Evolutionary conservation across 2,329 filamentous ascomycete genomes (phyloP).

Genomic region (Sclerotinia borealis): DNA sequence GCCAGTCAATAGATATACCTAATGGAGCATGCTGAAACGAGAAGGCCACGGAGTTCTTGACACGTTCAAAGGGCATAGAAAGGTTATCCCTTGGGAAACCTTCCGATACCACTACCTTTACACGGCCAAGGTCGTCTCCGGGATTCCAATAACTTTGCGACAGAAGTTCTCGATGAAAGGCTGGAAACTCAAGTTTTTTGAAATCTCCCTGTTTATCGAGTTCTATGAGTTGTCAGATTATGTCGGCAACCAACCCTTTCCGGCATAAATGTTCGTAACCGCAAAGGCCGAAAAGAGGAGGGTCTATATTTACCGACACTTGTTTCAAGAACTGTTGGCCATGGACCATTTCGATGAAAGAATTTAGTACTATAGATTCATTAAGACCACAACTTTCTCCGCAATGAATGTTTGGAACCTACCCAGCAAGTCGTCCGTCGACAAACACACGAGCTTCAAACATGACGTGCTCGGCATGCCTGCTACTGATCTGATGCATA

Average conservation of each 20-base stretch:
- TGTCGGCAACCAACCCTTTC: neutral
- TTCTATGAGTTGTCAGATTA: constrained; percentile 18
- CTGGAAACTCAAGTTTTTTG: constrained; percentile 63
- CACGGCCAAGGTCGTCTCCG: constrained; percentile 63
- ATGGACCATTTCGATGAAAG: constrained; percentile 43
- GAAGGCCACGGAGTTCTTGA: constrained; percentile 70
- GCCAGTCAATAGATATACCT: constrained; percentile 42
- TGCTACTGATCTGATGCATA: constrained; percentile 47
- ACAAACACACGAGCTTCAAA: constrained; percentile 64
- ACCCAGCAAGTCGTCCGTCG: constrained; percentile 62
- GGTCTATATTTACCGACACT: constrained; percentile 38
- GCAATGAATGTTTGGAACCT: constrained; percentile 14
- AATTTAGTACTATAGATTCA: constrained; percentile 36
- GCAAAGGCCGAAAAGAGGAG: neutral
- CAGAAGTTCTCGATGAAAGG: constrained; percentile 63
- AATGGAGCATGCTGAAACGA: constrained; percentile 81
- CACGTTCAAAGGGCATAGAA: constrained; percentile 52
- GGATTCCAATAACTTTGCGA: constrained; percentile 67
- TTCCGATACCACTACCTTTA: constrained; percentile 72
- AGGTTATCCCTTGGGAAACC: constrained; percentile 52
- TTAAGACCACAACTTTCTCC: neutral
- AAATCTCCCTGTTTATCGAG: constrained; percentile 43
- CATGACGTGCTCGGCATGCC: constrained; percentile 48
- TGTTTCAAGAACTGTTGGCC: constrained; percentile 42
- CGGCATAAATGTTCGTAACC: neutral